Conservation (phyloP, 129 eudicot species). For the Centaurea solstitialis region DNA sequence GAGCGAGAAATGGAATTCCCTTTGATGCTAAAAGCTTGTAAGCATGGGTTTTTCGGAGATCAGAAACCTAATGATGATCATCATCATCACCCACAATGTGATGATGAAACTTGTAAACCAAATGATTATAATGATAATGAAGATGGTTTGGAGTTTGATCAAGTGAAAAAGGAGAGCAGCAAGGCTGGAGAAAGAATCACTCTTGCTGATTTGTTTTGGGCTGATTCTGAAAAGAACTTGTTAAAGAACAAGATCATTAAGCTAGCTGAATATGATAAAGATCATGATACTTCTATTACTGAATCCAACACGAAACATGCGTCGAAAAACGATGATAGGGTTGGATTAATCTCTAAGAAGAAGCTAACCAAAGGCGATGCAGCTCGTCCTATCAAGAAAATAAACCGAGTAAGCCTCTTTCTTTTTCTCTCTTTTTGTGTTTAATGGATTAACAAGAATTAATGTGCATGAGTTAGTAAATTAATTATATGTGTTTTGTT, state of each 20-base stretch:
- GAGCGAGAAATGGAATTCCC: constrained; percentile 45
- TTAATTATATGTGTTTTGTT: background rate
- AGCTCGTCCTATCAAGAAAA: constrained; percentile 51
- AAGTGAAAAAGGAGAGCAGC: constrained; percentile 15
- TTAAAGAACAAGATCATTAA: constrained; percentile 13
- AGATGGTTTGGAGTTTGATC: background rate
- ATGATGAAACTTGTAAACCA: background rate
- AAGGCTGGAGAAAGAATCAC: constrained; percentile 59
- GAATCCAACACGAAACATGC: constrained; percentile 16
- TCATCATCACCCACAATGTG: constrained; percentile 16
- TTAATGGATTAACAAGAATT: background rate
- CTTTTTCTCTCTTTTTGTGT: background rate
- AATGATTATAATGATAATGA: constrained; percentile 6
- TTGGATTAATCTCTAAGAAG: constrained; percentile 45
- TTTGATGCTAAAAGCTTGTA: constrained; percentile 39
- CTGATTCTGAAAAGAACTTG: constrained; percentile 47
- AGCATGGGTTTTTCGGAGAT: constrained; percentile 33
- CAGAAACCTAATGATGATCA: constrained; percentile 17
- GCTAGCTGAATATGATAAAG: constrained; percentile 17
- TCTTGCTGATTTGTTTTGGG: constrained; percentile 70
- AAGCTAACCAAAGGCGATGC: constrained; percentile 29
- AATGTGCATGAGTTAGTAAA: background rate
- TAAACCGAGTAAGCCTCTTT: constrained; percentile 39
- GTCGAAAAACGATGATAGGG: constrained; percentile 18
- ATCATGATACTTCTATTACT: constrained; percentile 6